phyloP scores from a whole-genome alignment of 768 basidiomycete species.

The Tulasnella sp. region DNA sequence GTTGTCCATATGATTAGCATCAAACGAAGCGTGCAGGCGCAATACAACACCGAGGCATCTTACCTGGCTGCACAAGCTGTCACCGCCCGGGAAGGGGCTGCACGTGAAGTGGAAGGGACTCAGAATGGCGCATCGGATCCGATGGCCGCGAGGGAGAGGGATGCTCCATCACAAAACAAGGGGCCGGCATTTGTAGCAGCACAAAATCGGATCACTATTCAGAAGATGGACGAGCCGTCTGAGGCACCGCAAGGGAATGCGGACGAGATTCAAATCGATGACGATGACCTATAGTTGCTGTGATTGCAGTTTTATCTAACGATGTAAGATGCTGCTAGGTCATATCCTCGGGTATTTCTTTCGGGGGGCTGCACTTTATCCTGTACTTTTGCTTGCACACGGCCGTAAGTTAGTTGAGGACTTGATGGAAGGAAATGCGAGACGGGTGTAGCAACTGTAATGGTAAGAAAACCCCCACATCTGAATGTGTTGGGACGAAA shows the following conservation, averaged over 20 bases:
- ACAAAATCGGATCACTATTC: conserved; percentile 37
- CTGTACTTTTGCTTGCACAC: background rate
- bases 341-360: too few relatives aligned
- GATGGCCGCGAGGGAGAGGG: conserved; percentile 77
- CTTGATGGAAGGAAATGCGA: too few relatives aligned
- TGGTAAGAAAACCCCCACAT: too few relatives aligned
- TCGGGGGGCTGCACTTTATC: background rate
- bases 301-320: background rate
- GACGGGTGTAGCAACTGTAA: too few relatives aligned
- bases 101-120: conserved; percentile 31
- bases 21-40: conserved; percentile 95
- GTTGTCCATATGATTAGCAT: conserved; percentile 36
- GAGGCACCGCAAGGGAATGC: conserved; percentile 38
- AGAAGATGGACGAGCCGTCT: conserved; percentile 31
- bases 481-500: too few relatives aligned
- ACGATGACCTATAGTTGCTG: conserved; percentile 39
- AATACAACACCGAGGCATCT: conserved; percentile 94
- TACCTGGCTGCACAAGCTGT: conserved; percentile 87
- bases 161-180: conserved; percentile 38
- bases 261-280: conserved; percentile 85
- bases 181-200: conserved; percentile 74
- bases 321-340: too few relatives aligned
- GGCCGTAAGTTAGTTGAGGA: too few relatives aligned
- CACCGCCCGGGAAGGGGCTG: conserved; percentile 47
- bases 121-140: conserved; percentile 45